Evolutionary conservation across 495 filamentous ascomycete genomes (phyloP).

Genomic region (Penicillium malachiteum): DNA sequence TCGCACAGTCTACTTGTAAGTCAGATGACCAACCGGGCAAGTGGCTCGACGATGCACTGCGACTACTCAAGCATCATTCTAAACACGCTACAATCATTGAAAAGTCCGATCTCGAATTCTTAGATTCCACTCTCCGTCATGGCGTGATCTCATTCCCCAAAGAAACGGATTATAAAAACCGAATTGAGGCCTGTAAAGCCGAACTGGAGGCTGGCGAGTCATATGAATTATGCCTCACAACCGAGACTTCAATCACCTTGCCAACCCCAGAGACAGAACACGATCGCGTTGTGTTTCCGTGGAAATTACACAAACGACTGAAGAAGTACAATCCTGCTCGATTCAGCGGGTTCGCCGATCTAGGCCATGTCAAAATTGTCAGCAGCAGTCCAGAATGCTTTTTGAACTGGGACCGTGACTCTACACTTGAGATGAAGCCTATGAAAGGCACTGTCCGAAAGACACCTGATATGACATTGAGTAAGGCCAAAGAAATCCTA

Average conservation of each 20-base stretch:
- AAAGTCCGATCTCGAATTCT: conserved; percentile 20
- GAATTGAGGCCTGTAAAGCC: conserved; percentile 68
- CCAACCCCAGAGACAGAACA: conserved; percentile 22
- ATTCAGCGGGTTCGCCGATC: conserved; percentile 78
- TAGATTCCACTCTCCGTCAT: conserved; percentile 35
- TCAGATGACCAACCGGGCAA: conserved; percentile 29
- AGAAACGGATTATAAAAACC: conserved; percentile 56
- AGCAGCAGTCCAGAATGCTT: conserved; percentile 93
- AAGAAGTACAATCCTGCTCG: conserved; percentile 76
- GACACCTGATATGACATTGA: conserved; percentile 58
- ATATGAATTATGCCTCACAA: conserved; percentile 91
- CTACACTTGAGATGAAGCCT: conserved; percentile 56
- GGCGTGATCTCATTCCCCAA: conserved; percentile 44
- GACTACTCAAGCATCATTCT: conserved; percentile 17
- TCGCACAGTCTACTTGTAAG: conserved; percentile 60
- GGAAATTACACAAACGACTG: conserved; percentile 71
- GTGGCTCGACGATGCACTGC: conserved; percentile 41
- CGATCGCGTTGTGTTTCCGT: conserved; percentile 40
- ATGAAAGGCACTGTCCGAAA: conserved; percentile 97
- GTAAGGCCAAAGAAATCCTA: conserved; percentile 66
- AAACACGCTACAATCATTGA: background rate
- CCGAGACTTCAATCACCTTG: conserved; percentile 63
- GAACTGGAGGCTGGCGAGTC: conserved; percentile 77
- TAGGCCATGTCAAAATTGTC: conserved; percentile 68
- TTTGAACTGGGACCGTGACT: conserved; percentile 63